Evolutionary conservation across 805 yeast species (phyloP), one percentile per base, ranked within the genome.

Genomic region (Priceomyces fermenticarens): DNA sequence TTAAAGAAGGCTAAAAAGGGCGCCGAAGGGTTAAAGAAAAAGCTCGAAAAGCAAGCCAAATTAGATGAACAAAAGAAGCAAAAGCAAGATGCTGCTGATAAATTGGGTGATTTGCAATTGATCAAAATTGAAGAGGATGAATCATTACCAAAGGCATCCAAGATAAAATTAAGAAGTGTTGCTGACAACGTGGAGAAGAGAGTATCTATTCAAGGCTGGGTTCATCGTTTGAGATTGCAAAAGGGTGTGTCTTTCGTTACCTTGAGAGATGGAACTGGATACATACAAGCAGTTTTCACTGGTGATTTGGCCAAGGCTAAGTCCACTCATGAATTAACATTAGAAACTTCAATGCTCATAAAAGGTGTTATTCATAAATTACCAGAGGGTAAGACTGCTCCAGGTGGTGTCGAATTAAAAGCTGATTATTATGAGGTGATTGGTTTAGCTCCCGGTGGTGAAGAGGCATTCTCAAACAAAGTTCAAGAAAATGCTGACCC

Each of bases 351-450:
- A 11, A 75, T 95, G 26, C 62, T 81, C 37, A 67, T 93, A 44
- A 85, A 77, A 60, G 99, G 99, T 67, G 78, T 79, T 20, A 73
- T 93, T 46, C 77, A 78, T 63, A 79, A 84, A 55, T 74, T 95
- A 36, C 98, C 98, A 42, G 97, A 88, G 63, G 99, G 99, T 48
- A 90, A 93, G 65, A 73, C 85, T 51, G 99, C 99, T 8, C 97
- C 97, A 43, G 98, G 98, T 48, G 96, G 96, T 46, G 95, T 91
- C 49, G 99, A 93, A 70, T 77, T 95, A 54, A 75, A 77, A 46
- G 97, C 83, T 41, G 99, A 93, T 66, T 93, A 77, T 72, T 93
- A 90, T 64, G 83, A 85, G 63, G 72, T 93, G 42, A 73, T 90
- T 44, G 97, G 97, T 39, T 76, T 88, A 48, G 99, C 99, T 33